Evolutionary conservation across 2,329 filamentous ascomycete species (phyloP), one percentile per base, ranked within the genome.

Genomic region (Xylaria sp.): DNA sequence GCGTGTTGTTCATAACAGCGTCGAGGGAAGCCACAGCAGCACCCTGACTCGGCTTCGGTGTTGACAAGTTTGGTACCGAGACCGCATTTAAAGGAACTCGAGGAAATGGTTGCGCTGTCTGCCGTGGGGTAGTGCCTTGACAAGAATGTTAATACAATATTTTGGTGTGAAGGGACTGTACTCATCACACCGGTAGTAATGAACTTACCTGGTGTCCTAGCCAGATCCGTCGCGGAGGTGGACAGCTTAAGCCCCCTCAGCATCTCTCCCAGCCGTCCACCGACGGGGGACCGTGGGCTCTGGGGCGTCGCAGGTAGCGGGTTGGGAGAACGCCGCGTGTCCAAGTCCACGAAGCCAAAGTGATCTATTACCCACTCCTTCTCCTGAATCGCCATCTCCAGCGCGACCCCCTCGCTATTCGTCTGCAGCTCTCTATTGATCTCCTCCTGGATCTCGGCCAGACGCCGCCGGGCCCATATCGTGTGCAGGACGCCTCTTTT

Each of bases 401-500:
- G 82, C 1, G 92, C 94, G 20, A 97, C 88, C 23, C 94, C 92
- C 81, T 97, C 94, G 13, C 87, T 86, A 77, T 97, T 97, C 71
- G 85, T 84, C 74, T 86, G 87, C 77, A 91, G 87, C 82, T 97
- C 94, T 8, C 84, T 83, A 10, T 87, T 88, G 74, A 97, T 95
- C 83, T 97, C 94, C 67, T 85, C 85, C 61, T 94, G 89, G 57
- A 97, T 83, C 71, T 92, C 90, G 39, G 89, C 88, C 25, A 97
- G 82, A 51, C 94, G 86, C 79, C 92, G 91, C 84, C 94, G 94
- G 20, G 93, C 94, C 94, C 94, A 98, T 67, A 95, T 89, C 1
- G 93, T 97, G 78, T 97, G 94, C 69, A 97, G 81, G 1, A 97
- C 93, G 1, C 94, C 94, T 71, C 93, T 92, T 75, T 90, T 90